phyloP scores from a whole-genome alignment of 83 land plant genomes.

The Picea abies region DNA sequence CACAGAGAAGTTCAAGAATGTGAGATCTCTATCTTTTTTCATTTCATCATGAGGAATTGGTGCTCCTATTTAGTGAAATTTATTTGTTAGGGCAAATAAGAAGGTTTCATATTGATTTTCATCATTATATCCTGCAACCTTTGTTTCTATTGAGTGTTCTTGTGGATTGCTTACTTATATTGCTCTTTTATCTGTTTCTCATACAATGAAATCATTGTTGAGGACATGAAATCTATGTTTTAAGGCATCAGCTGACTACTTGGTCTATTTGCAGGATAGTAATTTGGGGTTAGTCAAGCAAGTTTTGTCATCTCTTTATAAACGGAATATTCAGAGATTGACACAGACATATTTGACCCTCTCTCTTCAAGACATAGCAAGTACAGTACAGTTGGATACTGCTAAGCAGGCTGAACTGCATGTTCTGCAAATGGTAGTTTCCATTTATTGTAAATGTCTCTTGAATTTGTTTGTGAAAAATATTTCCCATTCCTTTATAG shows the following conservation, averaged over 20 bases:
- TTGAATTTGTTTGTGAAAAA: neutral
- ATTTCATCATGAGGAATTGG: neutral
- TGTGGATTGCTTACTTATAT: neutral
- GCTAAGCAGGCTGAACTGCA: constrained; percentile 96
- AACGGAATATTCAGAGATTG: constrained; percentile 92
- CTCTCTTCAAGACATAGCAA: constrained; percentile 97
- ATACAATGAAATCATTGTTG: neutral
- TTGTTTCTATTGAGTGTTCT: neutral
- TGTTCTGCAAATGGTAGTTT: constrained; percentile 92
- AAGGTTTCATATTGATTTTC: neutral
- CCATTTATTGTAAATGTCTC: neutral
- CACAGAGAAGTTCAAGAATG: constrained; percentile 77
- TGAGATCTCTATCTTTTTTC: constrained; percentile 29
- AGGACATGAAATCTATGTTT: neutral
- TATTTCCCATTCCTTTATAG: neutral
- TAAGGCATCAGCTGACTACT: neutral
- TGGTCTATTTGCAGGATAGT: constrained; percentile 70
- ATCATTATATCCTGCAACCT: neutral
- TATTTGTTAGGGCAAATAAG: too few relatives aligned
- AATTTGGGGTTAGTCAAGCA: constrained; percentile 96
- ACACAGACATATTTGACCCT: constrained; percentile 97
- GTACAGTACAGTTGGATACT: constrained; percentile 77
- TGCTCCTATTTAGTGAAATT: neutral
- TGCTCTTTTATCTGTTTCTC: neutral
- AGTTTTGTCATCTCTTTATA: constrained; percentile 88